Conservation (phyloP, 805 yeast species). For the Kazachstania bromeliacearum region DNA sequence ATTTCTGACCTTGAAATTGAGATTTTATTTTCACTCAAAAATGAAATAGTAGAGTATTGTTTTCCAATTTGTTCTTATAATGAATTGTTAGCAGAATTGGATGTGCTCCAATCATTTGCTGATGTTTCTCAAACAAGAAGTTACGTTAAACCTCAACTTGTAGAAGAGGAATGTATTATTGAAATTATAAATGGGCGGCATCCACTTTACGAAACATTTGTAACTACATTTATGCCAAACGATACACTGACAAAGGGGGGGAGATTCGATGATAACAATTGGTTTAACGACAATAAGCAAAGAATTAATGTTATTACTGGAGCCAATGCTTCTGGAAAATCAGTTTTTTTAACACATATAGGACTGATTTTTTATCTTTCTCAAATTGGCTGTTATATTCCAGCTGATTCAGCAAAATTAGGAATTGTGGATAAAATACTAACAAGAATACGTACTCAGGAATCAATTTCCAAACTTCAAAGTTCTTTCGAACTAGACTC, state of each 20-base stretch:
- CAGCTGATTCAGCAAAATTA: conserved; percentile 38
- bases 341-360: conserved; percentile 39
- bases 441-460: conserved; percentile 37
- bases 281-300: conserved; percentile 15
- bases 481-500: conserved; percentile 46
- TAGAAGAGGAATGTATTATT: conserved; percentile 17
- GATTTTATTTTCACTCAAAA: conserved; percentile 28
- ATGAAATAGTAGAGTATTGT: conserved; percentile 10
- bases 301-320: conserved; percentile 38
- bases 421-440: conserved; percentile 41
- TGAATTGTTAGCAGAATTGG: conserved; percentile 29
- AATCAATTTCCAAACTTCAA: conserved; percentile 32
- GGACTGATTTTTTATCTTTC: conserved; percentile 42
- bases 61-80: conserved; percentile 14
- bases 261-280: conserved; percentile 2
- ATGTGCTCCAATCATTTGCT: conserved; percentile 32
- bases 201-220: conserved; percentile 36
- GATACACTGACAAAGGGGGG: conserved; percentile 28
- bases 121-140: conserved; percentile 19
- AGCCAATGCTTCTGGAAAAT: conserved; percentile 44
- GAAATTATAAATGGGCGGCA: conserved; percentile 37
- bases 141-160: conserved; percentile 30
- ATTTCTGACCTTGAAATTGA: conserved; percentile 37
- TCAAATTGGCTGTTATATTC: conserved; percentile 48
- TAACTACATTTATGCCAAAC: conserved; percentile 36